Conservation (phyloP, 495 filamentous ascomycete genomes). For the Penicillium bovifimosum region DNA sequence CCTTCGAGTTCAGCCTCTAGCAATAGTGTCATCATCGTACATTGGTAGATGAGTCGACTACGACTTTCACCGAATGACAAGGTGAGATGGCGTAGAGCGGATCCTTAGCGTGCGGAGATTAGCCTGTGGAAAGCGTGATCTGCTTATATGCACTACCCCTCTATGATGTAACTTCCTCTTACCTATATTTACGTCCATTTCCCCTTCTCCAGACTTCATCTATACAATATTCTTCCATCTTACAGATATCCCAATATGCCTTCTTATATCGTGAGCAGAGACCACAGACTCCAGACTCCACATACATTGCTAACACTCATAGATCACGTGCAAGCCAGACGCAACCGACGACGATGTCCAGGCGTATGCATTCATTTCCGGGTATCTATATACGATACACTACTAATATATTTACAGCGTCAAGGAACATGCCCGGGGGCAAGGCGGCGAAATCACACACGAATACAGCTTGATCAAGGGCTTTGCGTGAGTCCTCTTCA, state of each 20-base stretch:
- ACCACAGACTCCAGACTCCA: too few species aligned
- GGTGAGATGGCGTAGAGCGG: neutral
- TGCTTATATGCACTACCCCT: slow-evolving; percentile 4
- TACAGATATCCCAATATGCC: neutral
- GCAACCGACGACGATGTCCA: neutral
- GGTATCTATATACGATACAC: neutral
- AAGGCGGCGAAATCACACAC: neutral
- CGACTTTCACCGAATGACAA: neutral
- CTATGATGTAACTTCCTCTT: slow-evolving; percentile 1
- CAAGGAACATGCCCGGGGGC: neutral
- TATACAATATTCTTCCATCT: neutral
- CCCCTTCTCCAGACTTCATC: neutral
- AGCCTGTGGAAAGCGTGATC: neutral
- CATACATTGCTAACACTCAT: neutral
- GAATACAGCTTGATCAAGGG: slow-evolving; percentile 6
- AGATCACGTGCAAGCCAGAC: slow-evolving; percentile 1
- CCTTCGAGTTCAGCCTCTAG: neutral
- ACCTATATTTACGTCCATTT: neutral
- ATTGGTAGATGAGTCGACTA: too few species aligned
- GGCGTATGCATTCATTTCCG: neutral
- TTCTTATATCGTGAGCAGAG: slow-evolving; percentile 1
- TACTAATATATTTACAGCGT: neutral
- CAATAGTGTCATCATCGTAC: neutral
- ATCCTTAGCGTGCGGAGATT: neutral
- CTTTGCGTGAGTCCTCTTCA: slow-evolving; percentile 1